Percentiles rank a stretch among this genome's conserved stretches.
Evolutionary conservation across 225 moss, liverwort and hornwort species (phyloP).

Genomic region (Asterella californica): DNA sequence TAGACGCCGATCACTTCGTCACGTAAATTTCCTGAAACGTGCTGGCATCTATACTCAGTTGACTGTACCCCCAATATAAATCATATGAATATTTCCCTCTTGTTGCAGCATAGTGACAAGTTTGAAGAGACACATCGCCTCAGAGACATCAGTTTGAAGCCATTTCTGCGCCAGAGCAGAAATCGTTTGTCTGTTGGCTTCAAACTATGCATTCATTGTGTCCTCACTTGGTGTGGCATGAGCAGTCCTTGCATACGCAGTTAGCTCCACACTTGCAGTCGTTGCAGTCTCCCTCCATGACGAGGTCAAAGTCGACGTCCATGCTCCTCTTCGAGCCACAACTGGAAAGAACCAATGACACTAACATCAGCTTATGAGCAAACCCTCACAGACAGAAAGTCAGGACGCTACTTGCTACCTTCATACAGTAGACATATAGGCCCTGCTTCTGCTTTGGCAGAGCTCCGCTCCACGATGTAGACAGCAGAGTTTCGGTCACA

Average conservation of each 20-base stretch:
- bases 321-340: conserved; percentile 19
- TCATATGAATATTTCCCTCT: too few species aligned
- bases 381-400: not conserved
- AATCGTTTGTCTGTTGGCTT: not conserved
- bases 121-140: not conserved
- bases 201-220: not conserved
- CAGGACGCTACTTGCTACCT: not conserved
- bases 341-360: too few species aligned
- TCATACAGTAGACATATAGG: not conserved
- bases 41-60: too few species aligned
- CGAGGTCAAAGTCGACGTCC: conserved; percentile 2
- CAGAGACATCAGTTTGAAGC: not conserved
- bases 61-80: too few species aligned
- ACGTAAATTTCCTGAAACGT: too few species aligned
- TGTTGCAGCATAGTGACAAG: too few species aligned
- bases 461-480: too few species aligned
- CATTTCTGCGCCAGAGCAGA: not conserved
- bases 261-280: conserved; percentile 20
- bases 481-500: too few species aligned
- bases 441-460: not conserved
- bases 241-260: conserved; percentile 1
- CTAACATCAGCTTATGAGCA: not conserved
- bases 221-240: conserved; percentile 12
- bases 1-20: too few species aligned
- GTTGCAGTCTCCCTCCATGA: conserved; percentile 23